phyloP scores from a whole-genome alignment of 2,329 filamentous ascomycete genomes.

The Chrysosporium queenslandicum region DNA sequence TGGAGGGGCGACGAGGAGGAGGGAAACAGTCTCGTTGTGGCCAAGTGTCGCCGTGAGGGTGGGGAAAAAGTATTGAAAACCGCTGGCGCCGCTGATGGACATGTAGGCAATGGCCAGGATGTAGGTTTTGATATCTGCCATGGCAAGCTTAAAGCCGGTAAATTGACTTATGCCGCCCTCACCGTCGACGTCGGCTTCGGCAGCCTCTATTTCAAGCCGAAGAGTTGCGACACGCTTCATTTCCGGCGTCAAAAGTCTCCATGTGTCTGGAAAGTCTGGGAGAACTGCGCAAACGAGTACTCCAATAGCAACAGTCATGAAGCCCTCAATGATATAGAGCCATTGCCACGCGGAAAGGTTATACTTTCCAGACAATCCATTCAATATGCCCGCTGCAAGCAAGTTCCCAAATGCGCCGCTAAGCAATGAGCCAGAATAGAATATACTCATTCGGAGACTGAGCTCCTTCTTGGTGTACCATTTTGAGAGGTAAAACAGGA shows the following conservation, averaged over 20 bases:
- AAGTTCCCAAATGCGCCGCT: constrained; percentile 46
- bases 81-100: constrained; percentile 41
- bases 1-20: constrained; percentile 45
- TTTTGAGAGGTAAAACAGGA: constrained; percentile 41
- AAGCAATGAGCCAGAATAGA: constrained; percentile 44
- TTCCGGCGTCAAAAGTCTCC: constrained; percentile 35
- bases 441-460: constrained; percentile 42
- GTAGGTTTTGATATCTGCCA: constrained; percentile 44
- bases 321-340: constrained; percentile 35
- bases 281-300: constrained; percentile 27
- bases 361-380: constrained; percentile 29
- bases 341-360: constrained; percentile 34
- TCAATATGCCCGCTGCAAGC: constrained; percentile 44
- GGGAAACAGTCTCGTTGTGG: constrained; percentile 38
- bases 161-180: constrained; percentile 39
- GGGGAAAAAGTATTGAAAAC: constrained; percentile 50
- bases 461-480: constrained; percentile 48
- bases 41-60: constrained; percentile 41
- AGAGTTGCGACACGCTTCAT: constrained; percentile 41
- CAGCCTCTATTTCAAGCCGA: constrained; percentile 43
- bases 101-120: constrained; percentile 39
- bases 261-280: constrained; percentile 39
- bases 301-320: constrained; percentile 29
- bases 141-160: constrained; percentile 43
- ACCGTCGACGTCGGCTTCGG: constrained; percentile 42